Conservation (phyloP, 441 rosid genomes). For the Viola pubescens region DNA sequence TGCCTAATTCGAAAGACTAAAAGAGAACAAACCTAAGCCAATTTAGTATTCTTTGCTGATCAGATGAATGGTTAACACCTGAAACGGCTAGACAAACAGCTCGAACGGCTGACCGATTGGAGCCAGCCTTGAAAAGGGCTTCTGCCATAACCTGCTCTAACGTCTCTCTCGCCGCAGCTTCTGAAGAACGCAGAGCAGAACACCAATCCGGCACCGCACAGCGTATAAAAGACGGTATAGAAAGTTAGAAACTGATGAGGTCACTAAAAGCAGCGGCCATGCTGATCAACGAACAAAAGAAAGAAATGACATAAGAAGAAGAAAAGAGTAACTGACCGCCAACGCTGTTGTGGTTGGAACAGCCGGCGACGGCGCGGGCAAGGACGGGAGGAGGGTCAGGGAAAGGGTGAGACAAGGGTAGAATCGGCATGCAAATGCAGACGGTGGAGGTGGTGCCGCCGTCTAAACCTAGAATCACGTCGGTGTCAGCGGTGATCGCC, state of each 20-base stretch:
- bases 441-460: slow-evolving; percentile 70
- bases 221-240: too few species aligned
- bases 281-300: background rate
- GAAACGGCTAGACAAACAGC: slow-evolving; percentile 94
- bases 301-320: background rate
- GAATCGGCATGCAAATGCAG: slow-evolving; percentile 56
- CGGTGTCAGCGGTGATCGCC: slow-evolving; percentile 13
- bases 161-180: slow-evolving; percentile 73
- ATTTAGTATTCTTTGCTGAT: slow-evolving; percentile 57
- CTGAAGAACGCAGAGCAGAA: slow-evolving; percentile 9
- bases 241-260: too few species aligned
- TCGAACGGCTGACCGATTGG: slow-evolving; percentile 59
- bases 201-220: too few species aligned
- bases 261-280: too few species aligned
- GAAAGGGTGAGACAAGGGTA: slow-evolving; percentile 32
- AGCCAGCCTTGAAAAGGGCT: slow-evolving; percentile 65
- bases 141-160: slow-evolving; percentile 86
- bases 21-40: slow-evolving; percentile 74
- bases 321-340: slow-evolving; percentile 36
- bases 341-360: slow-evolving; percentile 69
- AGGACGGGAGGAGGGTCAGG: slow-evolving; percentile 55
- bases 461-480: slow-evolving; percentile 53
- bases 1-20: too few species aligned
- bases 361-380: slow-evolving; percentile 56
- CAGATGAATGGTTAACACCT: slow-evolving; percentile 89